Conservation (phyloP, 1,284 basidiomycete genomes). For the Ceratobasidium sp. region DNA sequence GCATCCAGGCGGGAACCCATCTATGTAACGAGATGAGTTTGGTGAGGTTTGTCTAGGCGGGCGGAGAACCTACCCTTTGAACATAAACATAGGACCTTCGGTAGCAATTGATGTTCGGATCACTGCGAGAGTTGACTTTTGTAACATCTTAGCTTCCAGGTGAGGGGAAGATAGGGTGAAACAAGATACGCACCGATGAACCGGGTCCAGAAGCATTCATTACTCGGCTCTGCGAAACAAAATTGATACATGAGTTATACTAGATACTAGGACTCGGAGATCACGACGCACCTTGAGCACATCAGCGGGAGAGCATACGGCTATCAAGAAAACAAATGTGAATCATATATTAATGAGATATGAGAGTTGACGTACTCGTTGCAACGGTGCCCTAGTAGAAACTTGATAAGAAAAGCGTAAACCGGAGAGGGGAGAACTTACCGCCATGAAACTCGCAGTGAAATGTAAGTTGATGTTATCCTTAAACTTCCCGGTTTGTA, state of each 20-base stretch:
- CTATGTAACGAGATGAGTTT: slow-evolving; percentile 10
- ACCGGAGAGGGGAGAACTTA: slow-evolving; percentile 65
- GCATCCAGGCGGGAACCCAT: slow-evolving; percentile 86
- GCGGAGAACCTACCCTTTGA: slow-evolving; percentile 71
- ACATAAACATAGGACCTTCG: slow-evolving; percentile 92
- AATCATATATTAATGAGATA: not conserved
- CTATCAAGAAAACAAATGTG: slow-evolving; percentile 37
- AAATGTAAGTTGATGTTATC: slow-evolving; percentile 88
- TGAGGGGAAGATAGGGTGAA: not conserved
- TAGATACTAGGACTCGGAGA: not conserved
- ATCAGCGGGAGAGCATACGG: slow-evolving; percentile 93
- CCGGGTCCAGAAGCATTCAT: slow-evolving; percentile 91
- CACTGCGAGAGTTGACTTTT: slow-evolving; percentile 75
- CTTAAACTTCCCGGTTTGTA: slow-evolving; percentile 76
- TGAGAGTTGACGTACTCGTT: slow-evolving; percentile 63
- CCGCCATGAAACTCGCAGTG: slow-evolving; percentile 86
- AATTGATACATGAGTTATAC: not conserved
- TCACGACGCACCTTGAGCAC: slow-evolving; percentile 77
- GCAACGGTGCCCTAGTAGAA: slow-evolving; percentile 82
- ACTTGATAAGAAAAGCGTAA: slow-evolving; percentile 38
- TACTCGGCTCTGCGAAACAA: slow-evolving; percentile 73
- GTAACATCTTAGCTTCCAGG: not conserved
- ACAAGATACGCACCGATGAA: slow-evolving; percentile 67
- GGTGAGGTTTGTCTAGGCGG: not conserved
- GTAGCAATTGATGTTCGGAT: slow-evolving; percentile 78